A percentile compares a stretch with the other conserved stretches of the same genome.
Evolutionary conservation across 1,284 basidiomycete genomes (phyloP).

Genomic region (Irpex sp.): DNA sequence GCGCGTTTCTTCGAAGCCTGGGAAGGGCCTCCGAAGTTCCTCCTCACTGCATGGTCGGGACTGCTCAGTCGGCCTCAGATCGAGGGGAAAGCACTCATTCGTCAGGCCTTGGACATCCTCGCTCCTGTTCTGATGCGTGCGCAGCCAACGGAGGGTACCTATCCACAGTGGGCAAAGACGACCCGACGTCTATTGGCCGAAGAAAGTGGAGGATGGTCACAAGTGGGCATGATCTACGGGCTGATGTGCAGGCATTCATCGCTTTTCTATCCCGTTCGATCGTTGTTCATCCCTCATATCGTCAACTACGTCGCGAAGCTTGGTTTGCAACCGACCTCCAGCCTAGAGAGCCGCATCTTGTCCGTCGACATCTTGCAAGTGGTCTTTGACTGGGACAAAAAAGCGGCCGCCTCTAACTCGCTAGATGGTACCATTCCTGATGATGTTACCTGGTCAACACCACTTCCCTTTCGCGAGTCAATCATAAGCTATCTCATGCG

Average conservation of each 20-base stretch:
- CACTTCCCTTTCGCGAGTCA: slow-evolving; percentile 79
- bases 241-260: slow-evolving; percentile 90
- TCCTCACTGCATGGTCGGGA: slow-evolving; percentile 91
- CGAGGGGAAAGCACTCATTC: slow-evolving; percentile 79
- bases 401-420: slow-evolving; percentile 35
- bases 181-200: slow-evolving; percentile 88
- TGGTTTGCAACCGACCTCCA: slow-evolving; percentile 74
- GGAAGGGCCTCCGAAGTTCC: slow-evolving; percentile 91
- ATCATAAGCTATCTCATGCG: slow-evolving; percentile 94
- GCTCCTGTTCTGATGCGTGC: slow-evolving; percentile 78
- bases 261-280: slow-evolving; percentile 91
- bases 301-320: slow-evolving; percentile 88
- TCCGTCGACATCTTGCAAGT: slow-evolving; percentile 85
- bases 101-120: slow-evolving; percentile 90
- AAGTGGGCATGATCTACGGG: slow-evolving; percentile 88
- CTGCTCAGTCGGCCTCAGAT: slow-evolving; percentile 82
- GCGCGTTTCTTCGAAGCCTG: slow-evolving; percentile 94
- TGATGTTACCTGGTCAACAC: slow-evolving; percentile 61
- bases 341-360: slow-evolving; percentile 78
- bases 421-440: slow-evolving; percentile 21
- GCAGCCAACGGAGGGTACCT: slow-evolving; percentile 53
- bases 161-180: slow-evolving; percentile 86
- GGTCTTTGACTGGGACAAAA: slow-evolving; percentile 86
- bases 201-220: slow-evolving; percentile 80
- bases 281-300: slow-evolving; percentile 95